Base-by-base conservation (phyloP, 768 basidiomycete species). In the Erythrobasidium yunnanense region DNA sequence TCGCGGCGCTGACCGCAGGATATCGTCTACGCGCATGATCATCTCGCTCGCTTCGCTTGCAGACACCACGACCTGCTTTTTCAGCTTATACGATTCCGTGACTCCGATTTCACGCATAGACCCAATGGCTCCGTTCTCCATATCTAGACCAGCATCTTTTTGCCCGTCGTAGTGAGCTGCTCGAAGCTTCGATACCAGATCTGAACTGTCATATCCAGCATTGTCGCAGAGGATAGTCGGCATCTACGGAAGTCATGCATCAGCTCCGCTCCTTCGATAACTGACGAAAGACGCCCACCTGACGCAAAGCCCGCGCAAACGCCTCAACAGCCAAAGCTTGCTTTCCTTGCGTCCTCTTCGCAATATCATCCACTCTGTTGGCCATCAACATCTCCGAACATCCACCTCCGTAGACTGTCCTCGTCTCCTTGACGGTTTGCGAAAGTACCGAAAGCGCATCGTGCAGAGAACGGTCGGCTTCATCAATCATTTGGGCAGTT, bases 321-420 rank as follows among this genome's bases (percentile, higher is more conserved):
- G 89, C 85, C 78, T 97, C 95, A 0, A 87, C 87, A 13, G 95
- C 95, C 69, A 97, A 83, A 4, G 91, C 89, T 78, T 91, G 91
- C 80, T 97, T 99, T 1, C 95, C 95, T 74, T 85, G 85, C 51
- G 90, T 83, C 68, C 82, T 83, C 69, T 86, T 81, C 2, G 87
- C 87, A 45, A 81, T 87, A 74, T 92, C 89, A 45, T 99, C 95
- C 8, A 92, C 88, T 0, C 88, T 87, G 71, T 87, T 89, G 72
- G 85, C 85, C 95, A 99, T 99, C 71, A 90, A 76, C 91, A 95
- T 97, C 80, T 99, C 95, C 1, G 91, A 85, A 77, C 95, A 99
- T 30, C 95, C 95, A 52, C 95, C 95, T 2, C 95, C 95, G 29
- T 97, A 85, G 1, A 90, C 87, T 1, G 89, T 83, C 38, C 95